Evolutionary conservation across 805 yeast species (phyloP), one percentile per base, ranked within the genome.

Genomic region (Sungouiozyma intestinalis): DNA sequence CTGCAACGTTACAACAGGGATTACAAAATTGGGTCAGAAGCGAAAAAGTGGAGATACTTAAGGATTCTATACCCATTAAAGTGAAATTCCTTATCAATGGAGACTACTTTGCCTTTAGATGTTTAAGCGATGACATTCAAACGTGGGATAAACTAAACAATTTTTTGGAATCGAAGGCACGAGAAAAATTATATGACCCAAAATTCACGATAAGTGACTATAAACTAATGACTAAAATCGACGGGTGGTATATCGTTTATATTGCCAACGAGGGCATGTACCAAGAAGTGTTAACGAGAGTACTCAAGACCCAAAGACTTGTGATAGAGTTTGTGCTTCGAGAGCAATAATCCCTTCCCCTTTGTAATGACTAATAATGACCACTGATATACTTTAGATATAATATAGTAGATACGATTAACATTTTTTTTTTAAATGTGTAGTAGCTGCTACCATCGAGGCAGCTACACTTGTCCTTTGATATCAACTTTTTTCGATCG

Each of bases 401-500:
- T n/a, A n/a, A n/a, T n/a, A n/a, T n/a, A n/a, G n/a, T n/a, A n/a
- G n/a, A n/a, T n/a, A n/a, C n/a, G n/a, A n/a, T n/a, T n/a, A n/a
- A n/a, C n/a, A n/a, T n/a, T n/a, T n/a, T n/a, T n/a, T n/a, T n/a
- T n/a, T n/a, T n/a, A n/a, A n/a, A n/a, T n/a, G n/a, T n/a, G n/a
- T n/a, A n/a, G n/a, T n/a, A n/a, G n/a, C n/a, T n/a, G n/a, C n/a
- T n/a, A n/a, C n/a, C n/a, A n/a, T 18, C 11, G 29, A 36, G 4
- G 13, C 24, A 20, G 27, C 29, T 43, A 51, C 35, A 48, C 47
- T 62, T 88, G 97, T 1, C 97, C 97, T 66, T 88, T 88, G 47
- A 90, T 87, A 56, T 88, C 97, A 13, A 88, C 78, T 54, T 71
- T 80, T 45, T 66, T 74, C 50, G 71, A 65, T 38, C 50, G 61